Evolutionary conservation across 495 filamentous ascomycete species (phyloP), one percentile per base, ranked within the genome.

Genomic region (Aspergillus diversus): DNA sequence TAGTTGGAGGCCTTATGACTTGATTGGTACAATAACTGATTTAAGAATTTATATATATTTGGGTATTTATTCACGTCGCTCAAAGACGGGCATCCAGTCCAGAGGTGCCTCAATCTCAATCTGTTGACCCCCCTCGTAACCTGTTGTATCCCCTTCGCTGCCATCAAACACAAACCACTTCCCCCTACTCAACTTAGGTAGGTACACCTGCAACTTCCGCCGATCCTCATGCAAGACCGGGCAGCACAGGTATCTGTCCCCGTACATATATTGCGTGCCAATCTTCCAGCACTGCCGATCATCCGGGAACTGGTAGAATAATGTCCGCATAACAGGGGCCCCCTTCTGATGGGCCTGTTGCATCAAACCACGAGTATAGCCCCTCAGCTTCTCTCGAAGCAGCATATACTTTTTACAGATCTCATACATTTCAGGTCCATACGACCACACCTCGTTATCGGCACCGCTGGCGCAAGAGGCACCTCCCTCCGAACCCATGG

Each of bases 401-500:
- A 49, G 57, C 54, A 87, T 75, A 56, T 85, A 86, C 65, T 75
- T 80, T 70, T 80, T 77, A 71, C 82, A 85, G 39, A 86, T 83
- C 33, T 72, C 76, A 66, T 83, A 84, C 9, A 85, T 77, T 50
- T 82, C 76, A 27, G 80, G 75, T 1, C 84, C 84, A 64, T 86
- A 87, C 15, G 75, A 81, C 84, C 84, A 87, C 33, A 87, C 77
- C 71, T 87, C 85, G 67, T 87, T 87, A 9, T 74, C 57, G 1
- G 81, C 80, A 2, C 82, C 83, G 13, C 68, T 69, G 12, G 77
- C 12, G 72, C 75, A 8, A 71, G 73, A 43, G 72, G 66, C 15
- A 66, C 69, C 21, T 66, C 73, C 17, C 71, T 39, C 37, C 13
- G 37, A 8, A 1, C 37, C 37, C 1, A 39, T 7, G 8, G 37